Percentiles rank a stretch among this genome's conserved stretches.
Evolutionary conservation across 371 early-diverging fungal genomes (phyloP).

Genomic region (Globomyces sp.): DNA sequence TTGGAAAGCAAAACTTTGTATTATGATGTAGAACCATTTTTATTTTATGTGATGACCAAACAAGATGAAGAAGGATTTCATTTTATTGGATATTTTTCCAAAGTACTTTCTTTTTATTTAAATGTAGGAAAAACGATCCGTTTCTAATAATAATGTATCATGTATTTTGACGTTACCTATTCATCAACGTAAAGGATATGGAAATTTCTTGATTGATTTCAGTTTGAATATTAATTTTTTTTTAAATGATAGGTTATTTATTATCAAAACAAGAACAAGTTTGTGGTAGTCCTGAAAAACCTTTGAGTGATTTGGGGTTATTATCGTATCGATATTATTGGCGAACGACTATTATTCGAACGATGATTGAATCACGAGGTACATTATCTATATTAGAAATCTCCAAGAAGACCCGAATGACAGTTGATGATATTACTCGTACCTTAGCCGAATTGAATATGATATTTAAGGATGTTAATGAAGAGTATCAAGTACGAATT

Average conservation of each 20-base stretch:
- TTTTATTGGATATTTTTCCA: constrained; percentile 99
- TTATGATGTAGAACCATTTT: constrained; percentile 99
- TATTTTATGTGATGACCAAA: constrained; percentile 96
- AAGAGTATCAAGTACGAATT: constrained; percentile 35
- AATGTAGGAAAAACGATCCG: constrained; percentile 80
- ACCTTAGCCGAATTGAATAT: constrained; percentile 57
- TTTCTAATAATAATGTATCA: constrained; percentile 93
- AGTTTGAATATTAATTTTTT: constrained; percentile 52
- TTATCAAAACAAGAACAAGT: constrained; percentile 85
- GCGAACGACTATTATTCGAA: constrained; percentile 58
- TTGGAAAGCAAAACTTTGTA: constrained; percentile 99
- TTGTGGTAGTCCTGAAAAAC: constrained; percentile 83
- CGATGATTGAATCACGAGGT: constrained; percentile 27
- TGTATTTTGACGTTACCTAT: constrained; percentile 97
- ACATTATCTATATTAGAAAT: constrained; percentile 47
- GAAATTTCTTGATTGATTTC: constrained; percentile 95
- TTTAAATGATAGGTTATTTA: constrained; percentile 66
- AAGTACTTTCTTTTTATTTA: constrained; percentile 35
- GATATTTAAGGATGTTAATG: constrained; percentile 42
- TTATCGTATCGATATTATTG: constrained; percentile 95
- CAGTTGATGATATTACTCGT: constrained; percentile 60
- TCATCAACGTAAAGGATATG: constrained; percentile 97
- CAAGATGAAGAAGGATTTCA: constrained; percentile 78
- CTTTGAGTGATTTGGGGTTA: constrained; percentile 94
- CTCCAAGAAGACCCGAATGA: constrained; percentile 50